Evolutionary conservation across 352 stramenopile species (phyloP).

Genomic region (Plasmopara muralis): DNA sequence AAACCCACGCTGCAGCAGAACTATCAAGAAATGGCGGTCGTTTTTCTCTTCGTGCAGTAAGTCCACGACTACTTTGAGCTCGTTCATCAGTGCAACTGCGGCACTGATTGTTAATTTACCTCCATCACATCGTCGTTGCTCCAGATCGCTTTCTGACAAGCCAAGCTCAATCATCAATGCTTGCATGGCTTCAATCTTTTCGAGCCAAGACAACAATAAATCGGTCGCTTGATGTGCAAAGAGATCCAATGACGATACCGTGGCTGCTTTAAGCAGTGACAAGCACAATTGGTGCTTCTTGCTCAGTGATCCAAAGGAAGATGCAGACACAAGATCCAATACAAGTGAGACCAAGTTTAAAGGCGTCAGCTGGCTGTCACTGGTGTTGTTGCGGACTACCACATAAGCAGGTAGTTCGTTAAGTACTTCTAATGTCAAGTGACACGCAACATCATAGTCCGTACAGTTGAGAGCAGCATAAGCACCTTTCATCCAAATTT

Average conservation of each 20-base stretch:
- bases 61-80: constrained; percentile 64
- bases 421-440: constrained; percentile 39
- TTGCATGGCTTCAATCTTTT: constrained; percentile 52
- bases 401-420: constrained; percentile 15
- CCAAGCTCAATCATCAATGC: constrained; percentile 51
- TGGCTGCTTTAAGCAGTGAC: constrained; percentile 27
- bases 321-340: constrained; percentile 55
- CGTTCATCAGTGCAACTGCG: constrained; percentile 46
- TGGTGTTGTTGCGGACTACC: constrained; percentile 3
- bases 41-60: constrained; percentile 52
- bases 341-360: constrained; percentile 54
- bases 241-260: constrained; percentile 21
- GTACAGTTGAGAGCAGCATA: constrained; percentile 63
- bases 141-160: constrained; percentile 53
- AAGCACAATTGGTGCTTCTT: constrained; percentile 50
- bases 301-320: constrained; percentile 50
- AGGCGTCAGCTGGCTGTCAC: constrained; percentile 23
- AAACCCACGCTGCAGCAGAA: constrained; percentile 55
- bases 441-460: constrained; percentile 54
- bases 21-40: constrained; percentile 44
- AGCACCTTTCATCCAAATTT: constrained; percentile 57
- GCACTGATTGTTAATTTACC: constrained; percentile 19
- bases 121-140: constrained; percentile 35
- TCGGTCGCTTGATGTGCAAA: constrained; percentile 48
- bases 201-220: constrained; percentile 37